Base-by-base conservation (phyloP, 2,329 filamentous ascomycete genomes). In the Fusarium buharicum region DNA sequence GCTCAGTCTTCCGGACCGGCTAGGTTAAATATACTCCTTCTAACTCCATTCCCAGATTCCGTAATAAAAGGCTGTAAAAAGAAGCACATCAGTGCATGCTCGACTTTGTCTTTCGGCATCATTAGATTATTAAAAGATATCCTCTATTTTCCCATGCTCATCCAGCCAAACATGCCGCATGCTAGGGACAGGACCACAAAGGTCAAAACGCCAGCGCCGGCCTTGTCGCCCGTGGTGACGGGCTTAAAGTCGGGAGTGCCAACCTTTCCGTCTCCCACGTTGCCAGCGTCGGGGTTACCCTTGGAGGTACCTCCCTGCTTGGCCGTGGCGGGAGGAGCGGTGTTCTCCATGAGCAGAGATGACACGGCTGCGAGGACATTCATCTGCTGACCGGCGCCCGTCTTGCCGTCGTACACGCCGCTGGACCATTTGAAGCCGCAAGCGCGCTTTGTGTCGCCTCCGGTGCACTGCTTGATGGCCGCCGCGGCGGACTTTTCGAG, bases 301-400 rank as follows among this genome's bases (percentile, higher is more conserved):
- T 72, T 69, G 39, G 79, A 82, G 1, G 79, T 86, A 50, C 86
- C 86, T 46, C 85, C 86, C 2, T 77, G 79, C 10, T 72, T 62
- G 2, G 78, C 78, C 0, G 82, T 83, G 14, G 80, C 73, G 0
- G 82, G 81, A 2, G 72, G 62, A 18, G 77, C 72, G 3, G 76
- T 75, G 5, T 72, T 62, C 24, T 74, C 70, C 39, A 84, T 77
- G 39, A 88, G 74, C 5, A 83, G 81, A 2, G 81, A 81, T 6
- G 81, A 81, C 16, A 87, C 79, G 4, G 86, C 81, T 22, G 82
- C 81, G 13, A 88, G 74, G 0, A 82, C 85, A 50, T 82, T 82
- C 79, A 89, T 86, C 68, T 85, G 79, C 72, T 89, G 84, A 9
- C 86, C 84, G 47, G 86, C 83, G 28, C 85, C 84, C 4, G 76